Percentiles rank a stretch among this genome's conserved stretches.
phyloP scores from a whole-genome alignment of 2,329 filamentous ascomycete species.

The Aureobasidium melanogenum region DNA sequence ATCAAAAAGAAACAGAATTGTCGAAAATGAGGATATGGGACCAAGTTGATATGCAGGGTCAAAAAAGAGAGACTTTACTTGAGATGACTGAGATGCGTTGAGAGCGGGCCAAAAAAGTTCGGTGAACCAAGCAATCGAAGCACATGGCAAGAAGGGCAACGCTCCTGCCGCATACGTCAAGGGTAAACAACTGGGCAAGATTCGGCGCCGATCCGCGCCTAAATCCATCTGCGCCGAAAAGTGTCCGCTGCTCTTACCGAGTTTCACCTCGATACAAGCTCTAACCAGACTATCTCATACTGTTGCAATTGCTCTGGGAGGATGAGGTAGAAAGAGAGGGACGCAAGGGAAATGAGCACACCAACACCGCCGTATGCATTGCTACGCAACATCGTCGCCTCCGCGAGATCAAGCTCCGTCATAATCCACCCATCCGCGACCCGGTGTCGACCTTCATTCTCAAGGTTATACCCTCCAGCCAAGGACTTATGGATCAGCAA shows the following conservation, averaged over 20 bases:
- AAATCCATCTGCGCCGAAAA: not conserved
- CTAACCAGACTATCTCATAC: not conserved
- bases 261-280: not conserved
- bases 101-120: not conserved
- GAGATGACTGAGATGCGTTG: not conserved
- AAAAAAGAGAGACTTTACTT: not conserved
- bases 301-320: not conserved
- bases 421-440: not conserved
- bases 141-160: slow-evolving; percentile 1
- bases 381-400: slow-evolving; percentile 3
- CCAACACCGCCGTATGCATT: slow-evolving; percentile 9
- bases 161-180: not conserved
- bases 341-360: not conserved
- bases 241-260: not conserved
- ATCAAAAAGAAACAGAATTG: not conserved
- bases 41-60: not conserved
- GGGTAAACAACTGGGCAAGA: not conserved
- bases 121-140: slow-evolving; percentile 7
- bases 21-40: not conserved
- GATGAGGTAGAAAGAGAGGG: slow-evolving; percentile 13
- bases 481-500: not conserved
- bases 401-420: not conserved
- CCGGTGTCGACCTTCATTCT: not conserved
- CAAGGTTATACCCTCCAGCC: not conserved
- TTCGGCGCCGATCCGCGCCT: not conserved